Evolutionary conservation across 2,329 filamentous ascomycete species (phyloP), one percentile per base, ranked within the genome.

Genomic region (Curvularia verruculosa): DNA sequence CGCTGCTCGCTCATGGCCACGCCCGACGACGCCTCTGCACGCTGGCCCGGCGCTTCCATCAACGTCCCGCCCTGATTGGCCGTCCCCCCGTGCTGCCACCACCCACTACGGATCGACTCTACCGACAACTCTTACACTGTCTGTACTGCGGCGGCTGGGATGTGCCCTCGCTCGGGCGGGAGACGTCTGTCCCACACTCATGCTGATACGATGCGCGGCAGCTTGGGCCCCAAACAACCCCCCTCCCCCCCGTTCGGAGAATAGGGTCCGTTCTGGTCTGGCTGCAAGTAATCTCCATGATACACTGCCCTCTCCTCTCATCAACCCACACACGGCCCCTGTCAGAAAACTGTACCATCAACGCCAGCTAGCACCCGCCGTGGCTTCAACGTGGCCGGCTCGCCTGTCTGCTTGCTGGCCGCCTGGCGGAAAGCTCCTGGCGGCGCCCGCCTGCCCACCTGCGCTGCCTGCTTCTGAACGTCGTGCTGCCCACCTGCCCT

Each of bases 101-200:
- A 4, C 2, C 10, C 8, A 31, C 10, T 12, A 31, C 10, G 12
- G 31, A n/a, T 9, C 26, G 26, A n/a, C n/a, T n/a, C n/a, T n/a
- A n/a, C n/a, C n/a, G n/a, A n/a, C n/a, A n/a, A n/a, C n/a, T n/a
- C n/a, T n/a, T n/a, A n/a, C n/a, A n/a, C n/a, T n/a, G 5, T 26
- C 24, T 26, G 24, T 26, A 9, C 26, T 29, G 66, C 68, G 66
- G 67, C 67, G 54, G 49, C 44, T 53, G 49, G 70, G 69, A 69
- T 71, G 62, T 61, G 60, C 61, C 60, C 53, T 60, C 56, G 31
- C 19, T 3, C 9, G 49, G 56, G 62, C 62, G 51, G 49, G 51
- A 54, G 58, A 56, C 52, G 19, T 49, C 52, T 28, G n/a, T 19
- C 43, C 62, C 64, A 41, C 39, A n/a, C n/a, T n/a, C n/a, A 41